phyloP scores from a whole-genome alignment of 305 asterid species.

The Solanum hybrid region DNA sequence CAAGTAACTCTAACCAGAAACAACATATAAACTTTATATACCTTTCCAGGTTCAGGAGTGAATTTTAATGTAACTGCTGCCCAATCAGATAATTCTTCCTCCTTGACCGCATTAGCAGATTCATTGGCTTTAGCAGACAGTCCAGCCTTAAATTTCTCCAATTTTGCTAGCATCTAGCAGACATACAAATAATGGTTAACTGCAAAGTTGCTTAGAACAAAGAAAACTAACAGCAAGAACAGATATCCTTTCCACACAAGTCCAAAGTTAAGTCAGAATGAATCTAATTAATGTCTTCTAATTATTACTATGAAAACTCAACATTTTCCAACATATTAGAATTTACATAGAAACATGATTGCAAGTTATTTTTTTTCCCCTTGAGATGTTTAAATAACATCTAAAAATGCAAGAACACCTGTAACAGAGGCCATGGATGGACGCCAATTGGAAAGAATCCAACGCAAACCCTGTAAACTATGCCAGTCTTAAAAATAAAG shows the following conservation, averaged over 20 bases:
- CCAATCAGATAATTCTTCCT: constrained; percentile 60
- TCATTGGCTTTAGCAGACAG: constrained; percentile 39
- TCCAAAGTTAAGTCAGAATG: neutral
- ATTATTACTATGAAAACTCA: neutral
- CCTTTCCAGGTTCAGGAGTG: constrained; percentile 79
- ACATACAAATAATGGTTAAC: constrained; percentile 2
- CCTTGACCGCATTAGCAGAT: constrained; percentile 30
- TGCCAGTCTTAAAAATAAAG: neutral
- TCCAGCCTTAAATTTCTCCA: constrained; percentile 60
- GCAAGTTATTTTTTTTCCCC: neutral
- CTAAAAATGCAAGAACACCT: neutral
- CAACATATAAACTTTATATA: constrained; percentile 1
- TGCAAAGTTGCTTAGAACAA: neutral
- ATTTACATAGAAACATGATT: neutral
- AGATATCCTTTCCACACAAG: neutral
- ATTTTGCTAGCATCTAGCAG: constrained; percentile 56
- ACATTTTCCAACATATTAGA: neutral
- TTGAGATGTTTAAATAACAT: neutral
- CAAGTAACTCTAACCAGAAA: neutral
- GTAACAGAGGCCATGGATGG: neutral
- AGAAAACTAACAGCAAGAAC: neutral
- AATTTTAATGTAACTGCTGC: constrained; percentile 50
- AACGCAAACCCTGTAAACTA: neutral
- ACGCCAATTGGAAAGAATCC: neutral
- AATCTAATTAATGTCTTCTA: neutral